Base-by-base conservation (phyloP, 1,284 basidiomycete species). In the Ustilago hordei region DNA sequence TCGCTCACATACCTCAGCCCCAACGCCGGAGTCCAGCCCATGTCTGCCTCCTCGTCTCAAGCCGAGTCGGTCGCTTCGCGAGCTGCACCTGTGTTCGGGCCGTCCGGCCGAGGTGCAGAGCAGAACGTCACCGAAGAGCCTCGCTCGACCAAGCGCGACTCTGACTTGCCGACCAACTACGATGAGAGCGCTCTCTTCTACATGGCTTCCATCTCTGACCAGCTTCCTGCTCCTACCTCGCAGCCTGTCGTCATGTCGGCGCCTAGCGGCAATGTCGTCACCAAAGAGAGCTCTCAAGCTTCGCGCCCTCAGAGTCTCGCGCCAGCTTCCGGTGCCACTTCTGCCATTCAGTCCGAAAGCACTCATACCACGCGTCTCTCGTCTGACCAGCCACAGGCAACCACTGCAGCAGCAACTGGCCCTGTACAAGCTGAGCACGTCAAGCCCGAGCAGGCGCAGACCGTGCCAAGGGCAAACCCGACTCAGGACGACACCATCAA, bases 101-200 rank as follows among this genome's bases (percentile, higher is more conserved):
- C 75, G 6, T 78, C 75, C 23, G 75, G 75, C 19, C 63, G 75
- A 13, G 75, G 70, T 19, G 70, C 70, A 32, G 70, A 78, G 54
- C 69, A 72, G 41, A 60, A 36, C 9, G 35, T 34, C n/a, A 0
- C 55, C 7, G 69, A 75, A 13, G 62, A 64, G 58, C 54, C 63
- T 19, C 62, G 65, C 35, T 63, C 59, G 17, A 60, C 60, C 35
- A 75, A 64, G 60, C 64, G 68, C 35, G 64, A 68, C 53, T 71
- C 69, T 4, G 68, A 70, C 34, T n/a, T 71, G 53, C 54, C 75
- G 8, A 61, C 59, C 56, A 72, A 69, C 32, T 83, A 82, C 66
- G 81, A 83, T 65, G 81, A 83, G 55, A 79, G 81, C 15, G 81
- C 81, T 7, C 72, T 83, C 28, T 83, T 78, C 69, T 83, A 75